Conservation (phyloP, 768 basidiomycete species). For the Mycena metata region DNA sequence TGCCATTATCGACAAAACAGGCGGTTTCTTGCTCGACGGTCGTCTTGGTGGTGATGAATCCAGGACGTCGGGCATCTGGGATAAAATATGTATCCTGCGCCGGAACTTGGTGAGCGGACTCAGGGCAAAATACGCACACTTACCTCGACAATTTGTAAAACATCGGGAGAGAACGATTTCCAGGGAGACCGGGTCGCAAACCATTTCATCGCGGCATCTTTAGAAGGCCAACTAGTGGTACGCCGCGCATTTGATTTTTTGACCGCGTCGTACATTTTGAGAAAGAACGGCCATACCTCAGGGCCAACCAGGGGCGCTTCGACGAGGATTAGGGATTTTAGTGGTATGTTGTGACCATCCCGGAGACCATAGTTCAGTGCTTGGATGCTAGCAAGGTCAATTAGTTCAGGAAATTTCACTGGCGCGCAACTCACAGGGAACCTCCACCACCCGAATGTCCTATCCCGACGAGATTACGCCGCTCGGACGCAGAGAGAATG, state of each 20-base stretch:
- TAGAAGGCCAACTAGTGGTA: slow-evolving; percentile 21
- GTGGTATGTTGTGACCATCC: slow-evolving; percentile 14
- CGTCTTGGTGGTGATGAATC: slow-evolving; percentile 40
- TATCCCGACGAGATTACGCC: slow-evolving; percentile 32
- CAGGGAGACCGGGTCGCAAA: slow-evolving; percentile 22
- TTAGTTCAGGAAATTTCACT: neutral
- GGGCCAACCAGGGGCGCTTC: slow-evolving; percentile 25
- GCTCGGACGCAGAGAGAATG: slow-evolving; percentile 24
- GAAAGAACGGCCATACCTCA: slow-evolving; percentile 28
- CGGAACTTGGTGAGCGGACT: too few species aligned
- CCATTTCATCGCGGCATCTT: slow-evolving; percentile 27
- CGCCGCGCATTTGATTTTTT: slow-evolving; percentile 30
- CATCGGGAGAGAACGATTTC: slow-evolving; percentile 24
- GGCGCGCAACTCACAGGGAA: slow-evolving; percentile 23
- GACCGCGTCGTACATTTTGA: slow-evolving; percentile 8
- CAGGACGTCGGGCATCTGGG: slow-evolving; percentile 18
- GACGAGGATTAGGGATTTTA: slow-evolving; percentile 16
- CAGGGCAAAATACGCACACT: neutral
- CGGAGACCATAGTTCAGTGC: slow-evolving; percentile 22
- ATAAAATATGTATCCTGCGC: slow-evolving; percentile 27
- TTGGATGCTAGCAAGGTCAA: slow-evolving; percentile 15
- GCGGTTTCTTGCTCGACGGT: slow-evolving; percentile 41
- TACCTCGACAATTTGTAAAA: slow-evolving; percentile 17
- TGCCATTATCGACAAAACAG: slow-evolving; percentile 38
- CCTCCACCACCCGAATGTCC: slow-evolving; percentile 36